Conservation (phyloP, 2,329 filamentous ascomycete species). For the Teratosphaeria gauchensis region DNA sequence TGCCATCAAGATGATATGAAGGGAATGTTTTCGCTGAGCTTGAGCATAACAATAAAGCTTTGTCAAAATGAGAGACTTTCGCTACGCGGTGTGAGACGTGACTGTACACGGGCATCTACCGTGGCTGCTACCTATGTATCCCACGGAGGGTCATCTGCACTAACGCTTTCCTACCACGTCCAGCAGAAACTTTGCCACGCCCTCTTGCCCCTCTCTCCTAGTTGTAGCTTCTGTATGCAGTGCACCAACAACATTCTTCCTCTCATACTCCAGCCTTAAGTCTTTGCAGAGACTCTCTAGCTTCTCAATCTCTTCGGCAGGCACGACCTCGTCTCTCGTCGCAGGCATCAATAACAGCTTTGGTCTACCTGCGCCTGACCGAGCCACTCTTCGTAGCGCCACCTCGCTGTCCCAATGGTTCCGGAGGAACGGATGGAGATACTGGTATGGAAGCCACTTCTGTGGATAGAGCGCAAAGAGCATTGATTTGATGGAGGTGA, state of each 20-base stretch:
- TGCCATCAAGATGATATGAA: not conserved
- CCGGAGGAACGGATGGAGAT: constrained; percentile 64
- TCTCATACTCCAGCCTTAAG: constrained; percentile 26
- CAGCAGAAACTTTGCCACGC: constrained; percentile 24
- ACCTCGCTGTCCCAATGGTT: constrained; percentile 45
- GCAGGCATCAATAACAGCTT: constrained; percentile 48
- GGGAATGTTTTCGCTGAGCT: not conserved
- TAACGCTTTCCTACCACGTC: not conserved
- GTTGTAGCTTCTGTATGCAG: constrained; percentile 42
- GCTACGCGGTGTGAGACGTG: not conserved
- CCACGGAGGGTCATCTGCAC: not conserved
- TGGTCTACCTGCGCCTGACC: constrained; percentile 6
- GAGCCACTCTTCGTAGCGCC: constrained; percentile 32
- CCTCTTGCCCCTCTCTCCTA: constrained; percentile 33
- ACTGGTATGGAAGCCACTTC: constrained; percentile 67
- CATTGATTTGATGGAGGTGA: constrained; percentile 62
- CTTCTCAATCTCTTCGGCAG: constrained; percentile 45
- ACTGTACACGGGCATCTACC: not conserved
- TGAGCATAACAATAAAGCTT: not conserved
- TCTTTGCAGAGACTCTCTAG: constrained; percentile 37
- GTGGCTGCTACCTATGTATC: not conserved
- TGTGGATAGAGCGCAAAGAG: constrained; percentile 64
- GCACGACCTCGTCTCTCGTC: constrained; percentile 47
- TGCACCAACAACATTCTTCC: constrained; percentile 35
- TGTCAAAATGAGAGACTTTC: not conserved